phyloP scores from a whole-genome alignment of 2,329 filamentous ascomycete species.

The Neofusicoccum parvum region DNA sequence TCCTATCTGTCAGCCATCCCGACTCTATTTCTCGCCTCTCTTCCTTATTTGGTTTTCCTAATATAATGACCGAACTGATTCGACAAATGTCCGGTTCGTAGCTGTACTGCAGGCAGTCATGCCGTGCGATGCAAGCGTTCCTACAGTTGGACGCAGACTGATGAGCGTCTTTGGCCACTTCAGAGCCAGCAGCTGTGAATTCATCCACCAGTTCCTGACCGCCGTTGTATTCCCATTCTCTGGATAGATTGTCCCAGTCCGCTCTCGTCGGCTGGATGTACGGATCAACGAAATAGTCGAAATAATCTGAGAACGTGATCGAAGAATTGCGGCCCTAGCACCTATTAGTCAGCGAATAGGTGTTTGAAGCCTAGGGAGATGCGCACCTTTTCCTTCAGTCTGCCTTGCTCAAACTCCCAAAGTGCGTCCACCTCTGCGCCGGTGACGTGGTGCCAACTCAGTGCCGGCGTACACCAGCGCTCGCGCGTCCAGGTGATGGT shows the following conservation, averaged over 20 bases:
- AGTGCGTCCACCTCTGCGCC: slow-evolving; percentile 29
- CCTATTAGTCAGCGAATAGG: neutral
- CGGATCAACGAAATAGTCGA: slow-evolving; percentile 34
- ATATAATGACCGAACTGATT: slow-evolving; percentile 33
- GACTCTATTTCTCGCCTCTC: slow-evolving; percentile 26
- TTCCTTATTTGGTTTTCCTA: slow-evolving; percentile 29
- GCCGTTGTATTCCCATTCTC: slow-evolving; percentile 26
- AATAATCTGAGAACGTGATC: slow-evolving; percentile 38
- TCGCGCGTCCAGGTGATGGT: slow-evolving; percentile 42
- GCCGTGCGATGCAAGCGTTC: slow-evolving; percentile 30
- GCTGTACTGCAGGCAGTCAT: slow-evolving; percentile 43
- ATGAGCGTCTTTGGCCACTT: slow-evolving; percentile 26
- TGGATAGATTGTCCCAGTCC: slow-evolving; percentile 41
- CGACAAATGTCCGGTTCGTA: slow-evolving; percentile 37
- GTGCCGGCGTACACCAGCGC: slow-evolving; percentile 47
- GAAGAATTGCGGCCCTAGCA: slow-evolving; percentile 33
- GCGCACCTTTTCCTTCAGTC: slow-evolving; percentile 31
- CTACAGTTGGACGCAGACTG: slow-evolving; percentile 35
- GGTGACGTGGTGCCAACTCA: slow-evolving; percentile 41
- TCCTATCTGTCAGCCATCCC: slow-evolving; percentile 40
- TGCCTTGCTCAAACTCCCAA: slow-evolving; percentile 37
- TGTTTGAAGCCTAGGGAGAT: neutral
- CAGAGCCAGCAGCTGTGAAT: slow-evolving; percentile 24
- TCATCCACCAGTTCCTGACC: slow-evolving; percentile 2
- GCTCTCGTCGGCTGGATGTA: slow-evolving; percentile 28